Base-by-base conservation (phyloP, 441 rosid species). In the Bruguiera hainesii region DNA sequence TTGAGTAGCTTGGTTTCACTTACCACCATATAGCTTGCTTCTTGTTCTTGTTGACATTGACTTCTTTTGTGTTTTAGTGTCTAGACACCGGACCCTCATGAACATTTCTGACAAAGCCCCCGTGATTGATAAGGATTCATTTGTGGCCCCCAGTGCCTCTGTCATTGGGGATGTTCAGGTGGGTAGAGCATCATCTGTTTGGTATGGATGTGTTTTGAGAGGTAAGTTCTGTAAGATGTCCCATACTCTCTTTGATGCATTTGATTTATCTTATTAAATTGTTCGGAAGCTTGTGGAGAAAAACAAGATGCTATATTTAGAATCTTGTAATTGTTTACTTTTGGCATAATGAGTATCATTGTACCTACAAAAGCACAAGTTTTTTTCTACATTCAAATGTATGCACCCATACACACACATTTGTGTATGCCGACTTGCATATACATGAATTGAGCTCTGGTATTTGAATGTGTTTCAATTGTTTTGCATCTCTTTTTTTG, bases 181-280 rank as follows among this genome's bases (percentile, higher is more conserved):
- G 33, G 99, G 98, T 61, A 82, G 88, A 67, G 97, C 85, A 68
- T 81, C 99, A 18, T 94, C 98, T 39, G 77, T 94, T 70, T 91
- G 98, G 99, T 94, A 94, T 80, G 97, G 99, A 66, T 94, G 94
- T 71, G 98, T 87, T 69, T 75, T 91, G 69, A 87, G 96, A 82
- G 97, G 98, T 91, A 84, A 80, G 76, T 56, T 56, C 29, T 37
- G 1, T 49, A 18, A 20, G 3, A 42, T 42, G 31, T 66, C 2
- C 20, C 25, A 2, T 56, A 23, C 35, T 6, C 25, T 69, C 2
- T 30, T 18, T 33, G 2, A 39, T 13, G 37, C 62, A 37, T 55
- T 25, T 53, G 25, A 19, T 29, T 37, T 42, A 62, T 2, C 42
- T 29, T 26, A 52, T 62, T 10, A 39, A n/a, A n/a, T 53, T 2